phyloP scores from a whole-genome alignment of 2,329 filamentous ascomycete species.

The Podosphaera xanthii region DNA sequence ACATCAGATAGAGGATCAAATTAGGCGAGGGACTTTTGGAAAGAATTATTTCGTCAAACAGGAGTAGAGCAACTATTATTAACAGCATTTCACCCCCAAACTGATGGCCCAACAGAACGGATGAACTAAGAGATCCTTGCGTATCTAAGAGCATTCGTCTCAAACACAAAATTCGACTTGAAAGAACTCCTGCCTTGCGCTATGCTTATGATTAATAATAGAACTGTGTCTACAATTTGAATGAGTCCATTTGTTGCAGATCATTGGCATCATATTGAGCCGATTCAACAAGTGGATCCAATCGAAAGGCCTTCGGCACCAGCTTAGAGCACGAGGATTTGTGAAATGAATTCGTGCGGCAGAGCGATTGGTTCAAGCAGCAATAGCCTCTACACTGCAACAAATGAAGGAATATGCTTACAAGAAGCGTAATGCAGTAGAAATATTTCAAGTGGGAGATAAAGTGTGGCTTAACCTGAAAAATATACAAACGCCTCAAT shows the following conservation, averaged over 20 bases:
- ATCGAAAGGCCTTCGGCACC: neutral
- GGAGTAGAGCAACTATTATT: neutral
- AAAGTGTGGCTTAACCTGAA: neutral
- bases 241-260: neutral
- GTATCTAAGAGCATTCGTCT: neutral
- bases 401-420: neutral
- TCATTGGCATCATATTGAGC: neutral
- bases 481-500: neutral
- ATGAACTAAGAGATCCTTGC: neutral
- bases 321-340: neutral
- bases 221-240: neutral
- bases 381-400: no score
- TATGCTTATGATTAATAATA: neutral
- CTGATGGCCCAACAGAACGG: neutral
- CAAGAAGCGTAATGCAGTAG: neutral
- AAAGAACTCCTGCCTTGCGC: neutral
- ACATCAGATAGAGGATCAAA: neutral
- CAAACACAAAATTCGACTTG: neutral
- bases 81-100: neutral
- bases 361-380: no score
- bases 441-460: neutral
- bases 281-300: neutral
- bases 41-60: neutral
- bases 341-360: neutral
- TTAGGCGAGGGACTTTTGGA: neutral